A percentile compares a stretch with the other conserved stretches of the same genome.
These are phyloP conservation scores for Leccinellum albellum DNA, from an alignment of 768 basidiomycete genomes.

Conservation along the genomic window DNA sequence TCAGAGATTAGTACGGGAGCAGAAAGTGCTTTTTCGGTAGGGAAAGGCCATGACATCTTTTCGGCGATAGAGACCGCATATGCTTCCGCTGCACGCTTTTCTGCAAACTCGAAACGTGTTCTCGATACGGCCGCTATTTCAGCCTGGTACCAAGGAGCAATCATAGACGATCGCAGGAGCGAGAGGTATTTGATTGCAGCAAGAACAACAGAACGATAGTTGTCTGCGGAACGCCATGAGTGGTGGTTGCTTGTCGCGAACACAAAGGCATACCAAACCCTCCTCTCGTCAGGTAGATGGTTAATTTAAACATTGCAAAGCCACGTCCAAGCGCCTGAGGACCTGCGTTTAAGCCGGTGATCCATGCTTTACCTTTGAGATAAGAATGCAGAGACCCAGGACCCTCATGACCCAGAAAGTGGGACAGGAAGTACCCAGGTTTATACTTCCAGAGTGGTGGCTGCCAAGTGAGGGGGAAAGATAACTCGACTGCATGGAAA, in stretches of 20 bases:
- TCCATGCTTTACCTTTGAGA: conserved; percentile 86
- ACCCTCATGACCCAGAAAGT: conserved; percentile 90
- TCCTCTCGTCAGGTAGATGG: conserved; percentile 72
- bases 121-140: conserved; percentile 70
- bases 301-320: conserved; percentile 87
- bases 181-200: conserved; percentile 77
- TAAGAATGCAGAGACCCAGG: conserved; percentile 88
- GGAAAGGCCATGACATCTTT: conserved; percentile 75
- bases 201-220: conserved; percentile 69
- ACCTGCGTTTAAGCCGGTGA: conserved; percentile 68
- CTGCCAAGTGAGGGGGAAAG: conserved; percentile 74
- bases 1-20: conserved; percentile 70
- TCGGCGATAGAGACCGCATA: conserved; percentile 78
- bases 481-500: conserved; percentile 78
- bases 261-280: conserved; percentile 66
- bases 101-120: conserved; percentile 81
- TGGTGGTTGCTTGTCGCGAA: neutral
- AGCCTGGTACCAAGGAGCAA: conserved; percentile 65
- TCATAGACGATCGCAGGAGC: conserved; percentile 56
- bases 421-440: conserved; percentile 70
- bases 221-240: conserved; percentile 36
- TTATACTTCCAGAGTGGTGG: conserved; percentile 72
- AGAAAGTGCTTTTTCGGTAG: conserved; percentile 69
- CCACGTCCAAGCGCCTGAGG: conserved; percentile 71
- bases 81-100: conserved; percentile 74